phyloP scores from a whole-genome alignment of 306 rosid species.

The Cucurbita ficifolia region DNA sequence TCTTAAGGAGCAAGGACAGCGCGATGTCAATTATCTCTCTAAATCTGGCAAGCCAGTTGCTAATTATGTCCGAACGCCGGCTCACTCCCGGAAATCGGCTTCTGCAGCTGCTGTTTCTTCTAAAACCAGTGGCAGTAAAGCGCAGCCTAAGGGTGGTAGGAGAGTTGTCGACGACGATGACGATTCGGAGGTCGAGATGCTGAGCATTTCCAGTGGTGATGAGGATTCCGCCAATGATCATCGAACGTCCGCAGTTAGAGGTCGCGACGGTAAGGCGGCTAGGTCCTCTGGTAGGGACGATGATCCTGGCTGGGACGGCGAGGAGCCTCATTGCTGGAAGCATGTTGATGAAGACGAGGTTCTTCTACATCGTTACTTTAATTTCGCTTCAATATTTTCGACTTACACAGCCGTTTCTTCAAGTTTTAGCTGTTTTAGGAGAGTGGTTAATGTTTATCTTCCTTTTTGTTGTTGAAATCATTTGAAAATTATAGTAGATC shows the following conservation, averaged over 20 bases:
- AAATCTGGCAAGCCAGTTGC: constrained; percentile 70
- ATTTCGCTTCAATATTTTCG: neutral
- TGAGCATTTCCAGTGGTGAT: constrained; percentile 95
- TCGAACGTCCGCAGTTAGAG: constrained; percentile 14
- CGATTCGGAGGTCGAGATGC: constrained; percentile 94
- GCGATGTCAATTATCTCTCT: constrained; percentile 53
- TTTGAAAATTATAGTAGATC: neutral
- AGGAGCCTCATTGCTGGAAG: constrained; percentile 83
- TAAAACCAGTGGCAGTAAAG: neutral
- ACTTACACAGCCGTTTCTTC: neutral
- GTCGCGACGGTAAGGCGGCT: constrained; percentile 18
- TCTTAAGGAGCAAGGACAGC: constrained; percentile 70
- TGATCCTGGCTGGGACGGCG: constrained; percentile 74
- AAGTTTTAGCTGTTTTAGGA: neutral
- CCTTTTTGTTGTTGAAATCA: neutral
- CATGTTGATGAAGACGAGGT: constrained; percentile 90
- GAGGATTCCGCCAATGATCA: constrained; percentile 43
- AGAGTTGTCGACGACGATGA: constrained; percentile 62
- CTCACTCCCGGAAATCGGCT: constrained; percentile 21
- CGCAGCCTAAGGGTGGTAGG: constrained; percentile 5
- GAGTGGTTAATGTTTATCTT: neutral
- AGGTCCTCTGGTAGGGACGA: constrained; percentile 30
- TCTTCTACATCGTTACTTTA: constrained; percentile 10
- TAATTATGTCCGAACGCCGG: constrained; percentile 71
- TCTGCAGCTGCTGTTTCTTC: neutral